These are phyloP conservation scores for Backusella luteola DNA, from an alignment of 192 early-diverging fungal genomes.

Conservation along the genomic window DNA sequence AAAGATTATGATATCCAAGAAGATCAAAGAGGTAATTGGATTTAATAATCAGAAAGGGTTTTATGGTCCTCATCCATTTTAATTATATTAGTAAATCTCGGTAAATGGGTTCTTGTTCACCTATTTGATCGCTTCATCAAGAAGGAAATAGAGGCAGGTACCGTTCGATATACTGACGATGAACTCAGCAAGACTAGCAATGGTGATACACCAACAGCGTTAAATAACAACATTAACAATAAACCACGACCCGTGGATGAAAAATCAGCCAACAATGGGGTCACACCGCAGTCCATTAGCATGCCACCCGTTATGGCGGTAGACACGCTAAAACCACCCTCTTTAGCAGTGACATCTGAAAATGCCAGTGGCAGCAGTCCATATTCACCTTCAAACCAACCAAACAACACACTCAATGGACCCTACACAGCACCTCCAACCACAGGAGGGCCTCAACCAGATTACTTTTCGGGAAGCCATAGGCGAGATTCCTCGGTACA, in stretches of 20 bases:
- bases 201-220: not conserved
- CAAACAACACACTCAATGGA: constrained; percentile 15
- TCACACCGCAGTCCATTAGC: not conserved
- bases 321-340: not conserved
- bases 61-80: not conserved
- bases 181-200: not conserved
- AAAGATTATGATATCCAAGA: constrained; percentile 53
- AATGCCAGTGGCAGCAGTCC: not conserved
- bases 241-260: not conserved
- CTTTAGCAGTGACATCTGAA: not conserved
- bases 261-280: not conserved
- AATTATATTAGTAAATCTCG: constrained; percentile 64
- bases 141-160: constrained; percentile 20
- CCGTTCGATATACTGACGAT: not conserved
- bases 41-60: not conserved
- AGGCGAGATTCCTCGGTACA: constrained; percentile 22
- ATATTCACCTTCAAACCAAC: constrained; percentile 7
- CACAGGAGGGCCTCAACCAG: constrained; percentile 12
- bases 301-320: not conserved
- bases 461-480: constrained; percentile 36
- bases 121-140: constrained; percentile 62
- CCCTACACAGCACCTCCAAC: constrained; percentile 37
- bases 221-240: not conserved
- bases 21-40: constrained; percentile 64
- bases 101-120: constrained; percentile 80